phyloP scores from a whole-genome alignment of 2,329 filamentous ascomycete species.

The Fusarium sp. region DNA sequence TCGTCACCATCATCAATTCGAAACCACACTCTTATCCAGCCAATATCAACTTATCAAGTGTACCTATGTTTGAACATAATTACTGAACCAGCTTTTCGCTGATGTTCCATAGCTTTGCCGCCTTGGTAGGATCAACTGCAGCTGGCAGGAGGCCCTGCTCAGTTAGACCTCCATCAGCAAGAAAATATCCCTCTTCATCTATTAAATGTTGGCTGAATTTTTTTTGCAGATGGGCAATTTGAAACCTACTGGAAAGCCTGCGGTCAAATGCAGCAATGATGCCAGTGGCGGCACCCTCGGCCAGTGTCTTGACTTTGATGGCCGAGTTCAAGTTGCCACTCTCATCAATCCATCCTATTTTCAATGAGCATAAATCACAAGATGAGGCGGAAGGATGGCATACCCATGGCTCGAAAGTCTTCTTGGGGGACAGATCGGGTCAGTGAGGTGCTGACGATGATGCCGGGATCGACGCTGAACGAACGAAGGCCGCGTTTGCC shows the following conservation, averaged over 20 bases:
- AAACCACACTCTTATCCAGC: background rate
- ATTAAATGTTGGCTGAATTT: background rate
- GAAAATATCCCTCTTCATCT: background rate
- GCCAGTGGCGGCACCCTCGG: background rate
- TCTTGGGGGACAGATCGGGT: background rate
- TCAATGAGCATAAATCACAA: background rate
- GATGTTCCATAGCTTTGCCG: background rate
- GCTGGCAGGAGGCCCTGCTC: background rate
- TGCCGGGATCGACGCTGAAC: background rate
- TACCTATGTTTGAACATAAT: background rate
- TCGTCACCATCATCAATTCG: background rate
- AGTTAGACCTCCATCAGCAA: background rate
- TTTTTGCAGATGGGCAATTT: background rate
- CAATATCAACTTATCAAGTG: background rate
- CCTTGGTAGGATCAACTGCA: background rate
- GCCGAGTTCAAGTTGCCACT: background rate
- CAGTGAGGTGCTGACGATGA: background rate
- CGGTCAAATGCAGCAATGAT: background rate
- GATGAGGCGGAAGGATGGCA: rapidly evolving
- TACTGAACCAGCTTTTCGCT: background rate
- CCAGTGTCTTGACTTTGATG: background rate
- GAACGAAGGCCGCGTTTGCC: background rate
- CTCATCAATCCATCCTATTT: background rate
- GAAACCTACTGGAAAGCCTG: background rate
- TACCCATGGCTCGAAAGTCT: background rate